Percentiles rank a stretch among this genome's conserved stretches.
phyloP scores from a whole-genome alignment of 345 rosid genomes.

The Eucalyptus coolabah region DNA sequence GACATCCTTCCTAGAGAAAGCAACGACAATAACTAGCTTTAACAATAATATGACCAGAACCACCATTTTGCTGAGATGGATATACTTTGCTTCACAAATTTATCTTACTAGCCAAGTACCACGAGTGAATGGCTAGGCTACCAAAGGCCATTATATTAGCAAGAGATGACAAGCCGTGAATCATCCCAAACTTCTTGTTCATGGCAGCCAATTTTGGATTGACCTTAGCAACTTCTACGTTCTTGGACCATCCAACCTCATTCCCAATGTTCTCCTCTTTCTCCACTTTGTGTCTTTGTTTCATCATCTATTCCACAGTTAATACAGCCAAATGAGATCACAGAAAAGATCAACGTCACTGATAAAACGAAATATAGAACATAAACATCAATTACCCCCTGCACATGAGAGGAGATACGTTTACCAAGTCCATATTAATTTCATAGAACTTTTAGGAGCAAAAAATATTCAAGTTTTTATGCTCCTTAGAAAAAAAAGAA shows the following conservation, averaged over 20 bases:
- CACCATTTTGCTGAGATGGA: not conserved
- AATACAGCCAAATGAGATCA: not conserved
- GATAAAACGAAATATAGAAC: not conserved
- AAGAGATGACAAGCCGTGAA: slow-evolving; percentile 90
- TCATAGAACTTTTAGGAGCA: not conserved
- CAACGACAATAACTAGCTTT: not conserved
- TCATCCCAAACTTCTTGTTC: slow-evolving; percentile 99
- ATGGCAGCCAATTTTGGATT: slow-evolving; percentile 88
- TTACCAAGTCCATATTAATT: not conserved
- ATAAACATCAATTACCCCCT: not conserved
- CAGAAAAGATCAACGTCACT: not conserved
- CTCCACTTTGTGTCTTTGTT: slow-evolving; percentile 94
- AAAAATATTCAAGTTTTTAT: not conserved
- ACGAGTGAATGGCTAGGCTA: slow-evolving; percentile 90
- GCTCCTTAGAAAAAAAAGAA: not conserved
- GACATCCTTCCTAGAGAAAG: not conserved
- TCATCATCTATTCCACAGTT: slow-evolving; percentile 60
- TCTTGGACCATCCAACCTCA: slow-evolving; percentile 90
- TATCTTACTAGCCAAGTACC: slow-evolving; percentile 93
- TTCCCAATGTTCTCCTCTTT: slow-evolving; percentile 66
- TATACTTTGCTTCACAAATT: slow-evolving; percentile 32
- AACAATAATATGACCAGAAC: not conserved
- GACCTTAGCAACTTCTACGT: slow-evolving; percentile 60
- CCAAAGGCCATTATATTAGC: slow-evolving; percentile 92
- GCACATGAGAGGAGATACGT: not conserved